Evolutionary conservation across 192 early-diverging fungal genomes (phyloP), one percentile per base, ranked within the genome.

Genomic region (Backusella liffmaniae): DNA sequence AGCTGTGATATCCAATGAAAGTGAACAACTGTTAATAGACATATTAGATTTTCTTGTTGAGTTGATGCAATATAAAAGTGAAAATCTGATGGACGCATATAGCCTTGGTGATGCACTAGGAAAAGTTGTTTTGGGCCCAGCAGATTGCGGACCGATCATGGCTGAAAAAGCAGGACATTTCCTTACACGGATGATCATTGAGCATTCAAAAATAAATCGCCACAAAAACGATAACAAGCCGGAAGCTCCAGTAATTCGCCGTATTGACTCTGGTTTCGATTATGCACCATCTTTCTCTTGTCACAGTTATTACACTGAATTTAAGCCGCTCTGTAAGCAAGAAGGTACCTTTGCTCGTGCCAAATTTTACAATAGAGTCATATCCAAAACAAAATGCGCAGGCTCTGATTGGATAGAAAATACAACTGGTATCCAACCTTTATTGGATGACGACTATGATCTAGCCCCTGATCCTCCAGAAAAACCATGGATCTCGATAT

Each of bases 1-100:
- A 9, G 37, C 21, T 26, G 53, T 75, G 1, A 62, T 80, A 30
- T 62, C 74, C 35, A 37, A 41, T 12, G 35, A 76, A 16, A 72
- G 56, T 32, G 70, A 72, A 69, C 41, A 39, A 15, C 68, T 80
- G 36, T 30, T 80, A 29, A 53, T 80, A 34, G 79, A 80, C 21
- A 68, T 80, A 70, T 39, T 80, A 37, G 79, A 80, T 73, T 80
- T 80, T 39, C 51, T 80, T 26, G 75, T 80, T n/a, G 66, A 73
- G 10, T 30, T 80, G 5, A 76, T 80, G 79, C 75, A 72, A 34
- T 74, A 80, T 66, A 76, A 80, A 73, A 41, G 30, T 26, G 23
- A 36, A 30, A 80, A 80, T 67, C 16, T 67, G 8, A 80, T 76
- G 75, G 66, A 76, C 21, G 79, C 79, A n/a, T 72, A 71, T 41